Conservation (phyloP, 2,329 filamentous ascomycete species). For the Ilyonectria destructans region DNA sequence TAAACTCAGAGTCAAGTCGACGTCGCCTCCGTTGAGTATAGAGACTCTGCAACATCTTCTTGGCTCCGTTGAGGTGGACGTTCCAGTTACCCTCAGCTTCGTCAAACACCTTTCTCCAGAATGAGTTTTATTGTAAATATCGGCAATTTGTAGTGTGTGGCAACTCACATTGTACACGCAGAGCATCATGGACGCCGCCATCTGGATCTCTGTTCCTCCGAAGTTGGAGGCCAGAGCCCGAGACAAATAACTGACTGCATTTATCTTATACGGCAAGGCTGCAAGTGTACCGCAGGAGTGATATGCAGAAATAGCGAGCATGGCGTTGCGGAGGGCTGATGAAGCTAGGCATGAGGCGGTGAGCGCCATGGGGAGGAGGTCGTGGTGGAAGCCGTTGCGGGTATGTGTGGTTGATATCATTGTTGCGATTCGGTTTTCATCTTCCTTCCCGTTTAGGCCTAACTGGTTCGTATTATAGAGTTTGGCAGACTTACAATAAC, state of each 20-base stretch:
- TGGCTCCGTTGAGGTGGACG: constrained; percentile 62
- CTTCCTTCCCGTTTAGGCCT: constrained; percentile 44
- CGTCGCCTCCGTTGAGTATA: constrained; percentile 41
- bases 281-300: constrained; percentile 58
- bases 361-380: constrained; percentile 64
- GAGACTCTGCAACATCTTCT: constrained; percentile 53
- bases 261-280: constrained; percentile 60
- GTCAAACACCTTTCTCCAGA: constrained; percentile 61
- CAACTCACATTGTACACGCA: constrained; percentile 64
- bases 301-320: constrained; percentile 62
- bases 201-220: constrained; percentile 54
- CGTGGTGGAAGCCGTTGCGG: constrained; percentile 63
- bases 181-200: constrained; percentile 67
- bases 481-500: constrained; percentile 39
- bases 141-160: no score
- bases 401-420: constrained; percentile 66
- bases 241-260: constrained; percentile 58
- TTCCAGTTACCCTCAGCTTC: constrained; percentile 64
- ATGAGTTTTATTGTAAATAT: background rate
- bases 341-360: constrained; percentile 53
- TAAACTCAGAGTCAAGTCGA: constrained; percentile 54
- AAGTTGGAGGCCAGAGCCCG: constrained; percentile 53
- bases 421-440: constrained; percentile 57
- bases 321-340: constrained; percentile 60
- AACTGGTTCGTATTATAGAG: background rate